These are phyloP conservation scores for Buddleja alternifolia DNA, from an alignment of 257 asterid species.

Conservation along the genomic window DNA sequence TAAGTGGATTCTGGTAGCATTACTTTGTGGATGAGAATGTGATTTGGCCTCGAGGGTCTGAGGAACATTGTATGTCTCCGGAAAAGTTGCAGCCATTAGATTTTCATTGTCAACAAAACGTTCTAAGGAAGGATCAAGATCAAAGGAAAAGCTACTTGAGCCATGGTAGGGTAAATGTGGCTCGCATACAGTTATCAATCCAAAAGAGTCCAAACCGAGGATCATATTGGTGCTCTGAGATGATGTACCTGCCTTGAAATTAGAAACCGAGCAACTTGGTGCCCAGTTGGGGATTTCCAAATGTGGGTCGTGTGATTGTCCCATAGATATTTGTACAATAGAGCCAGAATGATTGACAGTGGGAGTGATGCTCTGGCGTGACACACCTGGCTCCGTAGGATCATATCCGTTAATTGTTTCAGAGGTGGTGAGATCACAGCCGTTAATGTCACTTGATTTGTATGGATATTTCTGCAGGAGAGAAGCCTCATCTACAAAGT, in stretches of 20 bases:
- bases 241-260: no score
- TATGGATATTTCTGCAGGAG: constrained; percentile 32
- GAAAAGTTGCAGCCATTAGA: background rate
- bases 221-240: background rate
- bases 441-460: background rate
- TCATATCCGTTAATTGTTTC: constrained; percentile 1
- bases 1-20: background rate
- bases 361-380: constrained; percentile 1
- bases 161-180: background rate
- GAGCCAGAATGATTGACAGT: background rate
- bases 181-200: background rate
- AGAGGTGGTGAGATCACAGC: background rate
- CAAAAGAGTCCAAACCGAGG: background rate
- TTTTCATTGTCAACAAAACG: background rate
- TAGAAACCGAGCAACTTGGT: no score
- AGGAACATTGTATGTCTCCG: background rate
- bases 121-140: no score
- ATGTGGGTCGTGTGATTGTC: no score
- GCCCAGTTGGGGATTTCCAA: no score
- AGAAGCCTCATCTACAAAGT: constrained; percentile 34
- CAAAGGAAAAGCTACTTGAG: background rate
- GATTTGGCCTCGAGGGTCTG: background rate
- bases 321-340: background rate
- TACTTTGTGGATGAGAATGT: constrained; percentile 27
- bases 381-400: constrained; percentile 21